Conservation (phyloP, 805 yeast species). For the Komagataella pseudopastoris region DNA sequence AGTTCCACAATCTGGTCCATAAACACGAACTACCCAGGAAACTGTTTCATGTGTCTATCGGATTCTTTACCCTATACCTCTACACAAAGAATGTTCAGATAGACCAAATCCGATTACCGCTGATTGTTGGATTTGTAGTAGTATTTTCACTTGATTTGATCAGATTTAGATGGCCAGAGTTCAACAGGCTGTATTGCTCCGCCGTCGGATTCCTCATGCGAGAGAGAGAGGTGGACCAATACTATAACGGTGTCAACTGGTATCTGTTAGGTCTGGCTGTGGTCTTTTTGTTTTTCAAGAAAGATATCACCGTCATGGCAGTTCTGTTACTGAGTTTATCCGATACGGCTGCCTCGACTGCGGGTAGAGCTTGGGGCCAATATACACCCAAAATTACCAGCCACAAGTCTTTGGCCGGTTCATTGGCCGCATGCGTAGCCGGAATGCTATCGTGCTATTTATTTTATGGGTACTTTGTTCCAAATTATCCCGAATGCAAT, state of each 20-base stretch:
- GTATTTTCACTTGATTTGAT: constrained; percentile 54
- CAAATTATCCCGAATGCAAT: constrained; percentile 42
- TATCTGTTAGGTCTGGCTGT: constrained; percentile 68
- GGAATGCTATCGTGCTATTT: constrained; percentile 58
- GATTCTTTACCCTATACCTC: constrained; percentile 62
- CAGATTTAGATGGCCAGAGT: constrained; percentile 44
- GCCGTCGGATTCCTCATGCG: constrained; percentile 76
- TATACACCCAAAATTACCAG: constrained; percentile 65
- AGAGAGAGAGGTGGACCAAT: constrained; percentile 51
- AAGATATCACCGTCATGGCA: constrained; percentile 70
- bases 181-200: constrained; percentile 56
- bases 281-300: constrained; percentile 57
- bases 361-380: constrained; percentile 80
- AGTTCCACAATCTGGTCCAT: constrained; percentile 16
- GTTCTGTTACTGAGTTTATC: constrained; percentile 87
- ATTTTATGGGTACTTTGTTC: constrained; percentile 64
- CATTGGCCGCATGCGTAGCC: constrained; percentile 67
- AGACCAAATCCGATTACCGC: constrained; percentile 42
- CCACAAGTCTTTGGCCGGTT: constrained; percentile 82
- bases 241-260: constrained; percentile 80
- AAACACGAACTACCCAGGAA: constrained; percentile 88
- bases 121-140: constrained; percentile 37
- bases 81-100: constrained; percentile 51
- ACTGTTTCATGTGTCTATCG: constrained; percentile 78
- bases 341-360: constrained; percentile 91